phyloP scores from a whole-genome alignment of 2,329 filamentous ascomycete genomes.

The Fusarium sp. region DNA sequence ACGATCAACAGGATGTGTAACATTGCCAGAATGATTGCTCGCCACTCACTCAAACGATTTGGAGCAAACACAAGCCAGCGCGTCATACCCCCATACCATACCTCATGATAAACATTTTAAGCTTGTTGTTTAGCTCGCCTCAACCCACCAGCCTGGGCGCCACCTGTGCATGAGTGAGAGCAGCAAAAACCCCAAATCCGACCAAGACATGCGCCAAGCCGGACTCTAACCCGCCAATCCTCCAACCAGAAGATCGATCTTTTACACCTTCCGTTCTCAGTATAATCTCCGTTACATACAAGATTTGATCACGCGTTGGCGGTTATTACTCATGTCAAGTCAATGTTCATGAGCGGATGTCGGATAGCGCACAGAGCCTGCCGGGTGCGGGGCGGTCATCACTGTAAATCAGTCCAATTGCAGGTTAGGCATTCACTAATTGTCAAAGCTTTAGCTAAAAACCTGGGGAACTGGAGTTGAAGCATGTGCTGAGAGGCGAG shows the following conservation, averaged over 20 bases:
- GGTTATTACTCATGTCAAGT: neutral
- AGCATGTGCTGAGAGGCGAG: neutral
- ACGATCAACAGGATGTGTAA: neutral
- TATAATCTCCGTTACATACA: constrained; percentile 24
- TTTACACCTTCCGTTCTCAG: constrained; percentile 41
- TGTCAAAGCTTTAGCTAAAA: neutral
- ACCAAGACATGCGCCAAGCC: constrained; percentile 29
- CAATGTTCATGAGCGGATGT: neutral
- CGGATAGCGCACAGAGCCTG: constrained; percentile 29
- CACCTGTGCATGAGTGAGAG: neutral
- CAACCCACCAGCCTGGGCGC: constrained; percentile 1
- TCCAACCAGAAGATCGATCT: constrained; percentile 29
- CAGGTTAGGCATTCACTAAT: neutral
- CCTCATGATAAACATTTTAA: constrained; percentile 34
- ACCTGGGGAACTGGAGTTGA: constrained; percentile 3
- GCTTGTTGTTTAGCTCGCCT: constrained; percentile 26
- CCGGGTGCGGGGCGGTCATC: constrained; percentile 32
- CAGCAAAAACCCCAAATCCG: neutral
- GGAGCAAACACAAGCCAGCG: neutral
- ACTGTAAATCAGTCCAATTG: neutral
- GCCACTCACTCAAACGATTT: neutral
- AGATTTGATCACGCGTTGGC: constrained; percentile 31
- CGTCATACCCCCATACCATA: constrained; percentile 4
- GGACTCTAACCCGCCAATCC: constrained; percentile 3
- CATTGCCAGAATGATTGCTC: neutral